These are phyloP conservation scores for Adenanthera pavonina DNA, from an alignment of 306 rosid genomes.

Conservation along the genomic window DNA sequence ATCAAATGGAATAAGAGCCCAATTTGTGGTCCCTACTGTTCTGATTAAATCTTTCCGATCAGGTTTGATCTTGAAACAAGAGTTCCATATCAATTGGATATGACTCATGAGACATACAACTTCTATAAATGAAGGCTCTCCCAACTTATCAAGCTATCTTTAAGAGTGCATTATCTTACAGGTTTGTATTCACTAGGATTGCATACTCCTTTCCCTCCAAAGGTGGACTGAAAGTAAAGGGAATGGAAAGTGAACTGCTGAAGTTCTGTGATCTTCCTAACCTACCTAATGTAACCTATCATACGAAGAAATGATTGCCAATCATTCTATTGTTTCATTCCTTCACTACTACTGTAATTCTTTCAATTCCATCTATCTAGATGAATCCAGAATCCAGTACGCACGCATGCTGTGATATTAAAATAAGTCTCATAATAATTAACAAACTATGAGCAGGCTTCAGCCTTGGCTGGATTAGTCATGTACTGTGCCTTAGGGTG, in stretches of 20 bases:
- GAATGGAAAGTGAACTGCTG: neutral
- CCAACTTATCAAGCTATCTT: neutral
- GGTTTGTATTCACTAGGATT: neutral
- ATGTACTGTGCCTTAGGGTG: neutral
- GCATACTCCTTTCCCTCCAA: neutral
- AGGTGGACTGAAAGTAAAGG: neutral
- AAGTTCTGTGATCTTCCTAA: neutral
- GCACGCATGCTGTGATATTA: neutral
- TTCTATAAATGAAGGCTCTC: neutral
- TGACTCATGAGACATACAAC: neutral
- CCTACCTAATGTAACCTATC: neutral
- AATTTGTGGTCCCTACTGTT: neutral
- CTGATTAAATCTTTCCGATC: neutral
- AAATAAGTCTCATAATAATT: neutral
- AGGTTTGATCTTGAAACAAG: neutral
- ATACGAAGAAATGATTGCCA: neutral
- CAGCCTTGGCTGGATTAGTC: neutral
- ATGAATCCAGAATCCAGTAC: neutral
- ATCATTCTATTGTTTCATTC: neutral
- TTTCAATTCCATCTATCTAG: slow-evolving; percentile 4
- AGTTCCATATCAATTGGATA: neutral
- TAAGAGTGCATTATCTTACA: neutral
- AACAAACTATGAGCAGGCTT: neutral
- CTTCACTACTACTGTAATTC: neutral
- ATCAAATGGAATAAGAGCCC: neutral